phyloP scores from a whole-genome alignment of 192 early-diverging fungal genomes.

The Linnemannia elongata region DNA sequence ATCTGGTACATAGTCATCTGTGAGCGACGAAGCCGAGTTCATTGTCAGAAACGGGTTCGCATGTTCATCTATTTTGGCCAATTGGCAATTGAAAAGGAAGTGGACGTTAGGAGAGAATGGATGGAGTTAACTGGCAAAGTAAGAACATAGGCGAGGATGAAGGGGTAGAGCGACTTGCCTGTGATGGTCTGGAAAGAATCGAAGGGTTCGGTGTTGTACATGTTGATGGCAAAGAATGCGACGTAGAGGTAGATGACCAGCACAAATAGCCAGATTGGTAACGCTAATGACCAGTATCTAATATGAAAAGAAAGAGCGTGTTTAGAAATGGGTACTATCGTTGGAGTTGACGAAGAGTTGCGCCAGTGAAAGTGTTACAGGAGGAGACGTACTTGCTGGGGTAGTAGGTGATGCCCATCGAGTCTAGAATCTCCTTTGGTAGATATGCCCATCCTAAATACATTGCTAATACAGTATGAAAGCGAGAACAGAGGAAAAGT shows the following conservation, averaged over 20 bases:
- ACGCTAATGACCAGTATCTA: slow-evolving; percentile 86
- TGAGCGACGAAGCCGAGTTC: slow-evolving; percentile 57
- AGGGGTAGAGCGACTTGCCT: slow-evolving; percentile 62
- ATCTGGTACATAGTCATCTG: slow-evolving; percentile 70
- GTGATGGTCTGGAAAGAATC: slow-evolving; percentile 81
- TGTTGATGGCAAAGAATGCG: slow-evolving; percentile 82
- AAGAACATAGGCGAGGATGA: background rate
- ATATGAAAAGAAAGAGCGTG: background rate
- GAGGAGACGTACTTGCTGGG: slow-evolving; percentile 72
- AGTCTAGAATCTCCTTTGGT: slow-evolving; percentile 78
- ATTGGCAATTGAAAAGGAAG: too few species aligned
- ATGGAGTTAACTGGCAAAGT: background rate
- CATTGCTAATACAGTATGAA: slow-evolving; percentile 56
- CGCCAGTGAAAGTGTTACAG: background rate
- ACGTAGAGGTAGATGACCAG: slow-evolving; percentile 81
- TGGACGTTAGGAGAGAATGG: background rate
- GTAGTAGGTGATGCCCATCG: slow-evolving; percentile 86
- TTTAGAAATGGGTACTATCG: background rate
- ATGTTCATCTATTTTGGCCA: slow-evolving; percentile 61
- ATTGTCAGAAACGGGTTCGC: slow-evolving; percentile 60
- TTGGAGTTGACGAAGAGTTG: background rate
- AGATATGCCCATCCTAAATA: slow-evolving; percentile 89
- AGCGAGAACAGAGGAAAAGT: background rate
- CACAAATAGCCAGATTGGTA: slow-evolving; percentile 85
- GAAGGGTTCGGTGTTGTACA: slow-evolving; percentile 83